A percentile compares a stretch with the other conserved stretches of the same genome.
phyloP scores from a whole-genome alignment of 345 rosid species.

The Mercurialis annua region DNA sequence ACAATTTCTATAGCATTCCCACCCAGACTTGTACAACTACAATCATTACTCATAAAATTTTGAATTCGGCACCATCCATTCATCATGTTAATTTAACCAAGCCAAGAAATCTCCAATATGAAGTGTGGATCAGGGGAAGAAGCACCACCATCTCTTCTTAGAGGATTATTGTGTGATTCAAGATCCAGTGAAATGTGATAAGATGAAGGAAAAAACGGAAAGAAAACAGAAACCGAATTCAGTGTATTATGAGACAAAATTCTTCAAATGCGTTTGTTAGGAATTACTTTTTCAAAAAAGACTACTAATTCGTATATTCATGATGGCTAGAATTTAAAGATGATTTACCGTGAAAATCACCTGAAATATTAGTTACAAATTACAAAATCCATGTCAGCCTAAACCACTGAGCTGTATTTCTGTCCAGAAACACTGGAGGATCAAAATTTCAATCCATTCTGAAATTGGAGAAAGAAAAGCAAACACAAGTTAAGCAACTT shows the following conservation, averaged over 20 bases:
- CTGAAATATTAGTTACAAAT: not conserved
- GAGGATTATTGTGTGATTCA: not conserved
- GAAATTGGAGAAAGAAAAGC: not conserved
- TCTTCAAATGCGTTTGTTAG: not conserved
- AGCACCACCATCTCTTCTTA: not conserved
- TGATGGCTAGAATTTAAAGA: not conserved
- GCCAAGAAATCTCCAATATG: not conserved
- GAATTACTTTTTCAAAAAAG: no score
- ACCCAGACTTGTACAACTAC: not conserved
- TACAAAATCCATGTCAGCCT: not conserved
- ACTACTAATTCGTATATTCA: not conserved
- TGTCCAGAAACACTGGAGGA: not conserved
- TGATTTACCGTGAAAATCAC: not conserved
- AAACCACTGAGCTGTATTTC: not conserved
- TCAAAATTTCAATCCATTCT: not conserved
- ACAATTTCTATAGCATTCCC: not conserved
- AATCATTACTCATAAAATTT: not conserved
- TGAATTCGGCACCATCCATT: not conserved
- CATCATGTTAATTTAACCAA: not conserved
- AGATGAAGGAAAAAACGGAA: not conserved
- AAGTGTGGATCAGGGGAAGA: not conserved
- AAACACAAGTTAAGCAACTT: not conserved
- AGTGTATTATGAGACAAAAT: not conserved
- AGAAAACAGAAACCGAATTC: not conserved
- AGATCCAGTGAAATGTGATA: not conserved